Percentiles rank a stretch among this genome's conserved stretches.
phyloP scores from a whole-genome alignment of 2,329 filamentous ascomycete species.

The Trichoderma sp. region DNA sequence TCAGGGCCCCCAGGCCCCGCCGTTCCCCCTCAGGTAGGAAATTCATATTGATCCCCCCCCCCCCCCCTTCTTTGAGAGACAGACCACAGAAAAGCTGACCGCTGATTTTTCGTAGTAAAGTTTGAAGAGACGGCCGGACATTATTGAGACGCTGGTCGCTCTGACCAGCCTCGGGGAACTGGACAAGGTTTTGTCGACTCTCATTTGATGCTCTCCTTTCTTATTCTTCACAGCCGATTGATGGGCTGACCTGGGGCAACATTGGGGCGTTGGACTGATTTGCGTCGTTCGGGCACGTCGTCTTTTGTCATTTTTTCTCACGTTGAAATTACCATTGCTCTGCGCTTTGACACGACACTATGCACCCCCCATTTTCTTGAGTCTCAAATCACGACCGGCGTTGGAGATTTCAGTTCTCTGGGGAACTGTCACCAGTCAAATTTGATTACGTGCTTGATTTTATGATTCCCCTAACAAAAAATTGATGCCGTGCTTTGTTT shows the following conservation, averaged over 20 bases:
- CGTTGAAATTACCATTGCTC: conserved; percentile 30
- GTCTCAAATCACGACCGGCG: conserved; percentile 40
- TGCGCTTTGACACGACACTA: conserved; percentile 30
- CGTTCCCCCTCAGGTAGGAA: conserved; percentile 40
- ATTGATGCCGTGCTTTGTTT: conserved; percentile 19
- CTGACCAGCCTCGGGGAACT: conserved; percentile 12
- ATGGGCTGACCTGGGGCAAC: conserved; percentile 26
- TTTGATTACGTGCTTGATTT: conserved; percentile 25
- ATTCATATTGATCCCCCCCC: background rate
- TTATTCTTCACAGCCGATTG: conserved; percentile 25
- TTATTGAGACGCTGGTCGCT: conserved; percentile 11
- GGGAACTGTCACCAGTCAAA: conserved; percentile 39
- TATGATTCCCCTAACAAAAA: conserved; percentile 13
- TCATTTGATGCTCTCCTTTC: conserved; percentile 26
- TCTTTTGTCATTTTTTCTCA: conserved; percentile 27
- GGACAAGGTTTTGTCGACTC: conserved; percentile 23
- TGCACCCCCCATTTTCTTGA: conserved; percentile 31
- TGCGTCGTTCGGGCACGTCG: conserved; percentile 23
- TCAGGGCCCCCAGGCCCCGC: conserved; percentile 36
- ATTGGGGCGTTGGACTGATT: conserved; percentile 32
- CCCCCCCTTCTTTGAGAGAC: too few relatives aligned
- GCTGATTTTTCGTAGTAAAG: conserved; percentile 19
- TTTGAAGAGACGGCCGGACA: conserved; percentile 15
- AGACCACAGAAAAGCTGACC: conserved; percentile 7
- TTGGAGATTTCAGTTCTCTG: conserved; percentile 39